Evolutionary conservation across 225 moss, liverwort and hornwort genomes (phyloP).

Genomic region (Physcomitrium patens): DNA sequence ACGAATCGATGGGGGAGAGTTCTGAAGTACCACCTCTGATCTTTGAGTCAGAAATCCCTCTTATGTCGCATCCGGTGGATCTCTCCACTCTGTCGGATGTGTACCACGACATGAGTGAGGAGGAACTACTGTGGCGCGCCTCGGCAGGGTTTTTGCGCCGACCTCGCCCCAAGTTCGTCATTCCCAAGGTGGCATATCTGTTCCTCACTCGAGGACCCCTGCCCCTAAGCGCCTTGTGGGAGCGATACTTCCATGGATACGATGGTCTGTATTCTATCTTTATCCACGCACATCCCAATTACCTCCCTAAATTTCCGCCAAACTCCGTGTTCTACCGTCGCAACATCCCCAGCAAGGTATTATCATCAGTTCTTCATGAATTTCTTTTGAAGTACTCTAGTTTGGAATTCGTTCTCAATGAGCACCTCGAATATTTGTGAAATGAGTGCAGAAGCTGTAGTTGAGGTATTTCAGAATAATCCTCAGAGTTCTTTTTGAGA

Average conservation of each 20-base stretch:
- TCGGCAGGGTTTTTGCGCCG: slow-evolving; percentile 7
- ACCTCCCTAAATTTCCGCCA: slow-evolving; percentile 34
- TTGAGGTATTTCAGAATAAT: too few relatives aligned
- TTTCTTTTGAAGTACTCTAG: not conserved
- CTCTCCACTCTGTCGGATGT: slow-evolving; percentile 44
- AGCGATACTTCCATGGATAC: slow-evolving; percentile 56
- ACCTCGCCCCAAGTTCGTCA: slow-evolving; percentile 21
- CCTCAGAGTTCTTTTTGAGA: too few relatives aligned
- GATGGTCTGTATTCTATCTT: slow-evolving; percentile 46
- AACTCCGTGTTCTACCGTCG: slow-evolving; percentile 54
- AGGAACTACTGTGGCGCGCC: slow-evolving; percentile 43
- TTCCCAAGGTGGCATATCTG: slow-evolving; percentile 51
- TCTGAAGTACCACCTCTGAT: slow-evolving; percentile 11
- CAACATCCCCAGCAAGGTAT: slow-evolving; percentile 60
- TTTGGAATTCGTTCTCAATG: too few relatives aligned
- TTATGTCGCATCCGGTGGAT: slow-evolving; percentile 43
- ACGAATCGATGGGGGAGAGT: slow-evolving; percentile 9
- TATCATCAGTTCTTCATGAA: not conserved
- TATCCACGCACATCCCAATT: slow-evolving; percentile 54
- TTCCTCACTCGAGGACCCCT: slow-evolving; percentile 53
- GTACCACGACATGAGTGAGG: slow-evolving; percentile 58
- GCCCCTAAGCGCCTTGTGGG: slow-evolving; percentile 53
- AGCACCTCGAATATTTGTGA: too few relatives aligned
- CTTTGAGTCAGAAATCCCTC: slow-evolving; percentile 15
- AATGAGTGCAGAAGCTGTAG: too few relatives aligned